Conservation (phyloP, 352 stramenopile genomes). For the Thalassiosira hispida region DNA sequence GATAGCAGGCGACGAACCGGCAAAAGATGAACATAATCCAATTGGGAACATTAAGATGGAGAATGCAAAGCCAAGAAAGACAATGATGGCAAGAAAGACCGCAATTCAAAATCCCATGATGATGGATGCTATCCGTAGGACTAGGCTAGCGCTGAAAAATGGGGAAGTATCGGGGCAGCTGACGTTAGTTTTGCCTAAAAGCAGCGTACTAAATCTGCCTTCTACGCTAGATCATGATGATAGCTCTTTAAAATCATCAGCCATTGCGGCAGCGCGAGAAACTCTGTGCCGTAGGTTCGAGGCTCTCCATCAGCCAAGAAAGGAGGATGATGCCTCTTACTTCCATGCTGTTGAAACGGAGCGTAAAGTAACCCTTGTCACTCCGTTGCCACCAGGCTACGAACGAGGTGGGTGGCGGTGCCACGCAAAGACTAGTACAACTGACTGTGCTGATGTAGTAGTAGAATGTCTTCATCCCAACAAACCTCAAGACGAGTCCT, state of each 20-base stretch:
- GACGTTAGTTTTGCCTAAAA: conserved; percentile 28
- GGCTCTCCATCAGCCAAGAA: conserved; percentile 18
- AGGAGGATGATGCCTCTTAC: conserved; percentile 39
- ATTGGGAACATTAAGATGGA: no score
- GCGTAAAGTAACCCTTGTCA: conserved; percentile 22
- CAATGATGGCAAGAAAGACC: not conserved
- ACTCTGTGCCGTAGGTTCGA: conserved; percentile 37
- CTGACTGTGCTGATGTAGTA: not conserved
- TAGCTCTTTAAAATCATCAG: not conserved
- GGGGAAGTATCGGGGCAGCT: conserved; percentile 20
- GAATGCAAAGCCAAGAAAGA: not conserved
- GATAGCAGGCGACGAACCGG: no score
- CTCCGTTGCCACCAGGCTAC: conserved; percentile 28
- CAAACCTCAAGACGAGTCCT: conserved; percentile 15
- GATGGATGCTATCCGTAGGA: conserved; percentile 22
- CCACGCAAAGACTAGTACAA: conserved; percentile 7
- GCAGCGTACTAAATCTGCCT: conserved; percentile 12
- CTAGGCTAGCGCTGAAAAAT: conserved; percentile 25
- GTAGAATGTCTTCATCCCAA: conserved; percentile 39
- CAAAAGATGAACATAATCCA: no score
- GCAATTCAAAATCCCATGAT: conserved; percentile 26
- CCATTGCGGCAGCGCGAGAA: conserved; percentile 14
- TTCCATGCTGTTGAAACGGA: conserved; percentile 18
- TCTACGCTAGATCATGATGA: conserved; percentile 4
- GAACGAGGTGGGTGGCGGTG: conserved; percentile 39